Evolutionary conservation across 2,329 filamentous ascomycete genomes (phyloP), one percentile per base, ranked within the genome.

Genomic region (Magnaporthiopsis poae): DNA sequence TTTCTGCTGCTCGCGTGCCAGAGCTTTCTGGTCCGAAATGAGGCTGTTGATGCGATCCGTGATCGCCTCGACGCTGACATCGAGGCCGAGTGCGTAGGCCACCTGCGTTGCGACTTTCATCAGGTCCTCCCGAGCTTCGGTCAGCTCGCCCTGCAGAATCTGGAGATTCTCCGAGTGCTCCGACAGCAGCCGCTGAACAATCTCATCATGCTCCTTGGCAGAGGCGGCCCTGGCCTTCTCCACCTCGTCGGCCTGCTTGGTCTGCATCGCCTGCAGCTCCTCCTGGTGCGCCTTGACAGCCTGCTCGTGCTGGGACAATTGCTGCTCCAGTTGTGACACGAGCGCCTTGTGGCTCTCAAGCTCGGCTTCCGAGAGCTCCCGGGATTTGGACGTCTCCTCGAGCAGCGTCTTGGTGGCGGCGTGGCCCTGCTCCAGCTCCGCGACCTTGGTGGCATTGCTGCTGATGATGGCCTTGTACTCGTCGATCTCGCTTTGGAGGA

Each of bases 401-500:
- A 96, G 82, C 71, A 94, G 85, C 62, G 83, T 78, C 72, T 87
- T 85, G 64, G 90, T 85, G 33, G 83, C 82, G 39, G 84, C 76
- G 73, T 96, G 89, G 4, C 88, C 85, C 69, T 88, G 79, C 76
- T 96, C 92, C 18, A 96, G 82, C 70, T 90, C 85, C 3, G 87
- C 82, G 36, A 96, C 87, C 71, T 88, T 90, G 59, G 83, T 75
- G 15, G 87, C 81, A 71, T 93, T 91, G 70, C 80, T 83, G 69
- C 84, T 83, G 71, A 96, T 88, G 56, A 90, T 85, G 3, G 83
- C 79, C 78, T 90, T 93, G 78, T 96, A 92, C 73, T 92, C 88
- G 65, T 93, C 87, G 65, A 97, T 88, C 74, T 96, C 89, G 68
- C 79, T 82, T 69, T 90, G 89, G 60, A 97, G 78, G 61, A 81